Evolutionary conservation across 306 rosid genomes (phyloP).

Genomic region (Castanospermum australe): DNA sequence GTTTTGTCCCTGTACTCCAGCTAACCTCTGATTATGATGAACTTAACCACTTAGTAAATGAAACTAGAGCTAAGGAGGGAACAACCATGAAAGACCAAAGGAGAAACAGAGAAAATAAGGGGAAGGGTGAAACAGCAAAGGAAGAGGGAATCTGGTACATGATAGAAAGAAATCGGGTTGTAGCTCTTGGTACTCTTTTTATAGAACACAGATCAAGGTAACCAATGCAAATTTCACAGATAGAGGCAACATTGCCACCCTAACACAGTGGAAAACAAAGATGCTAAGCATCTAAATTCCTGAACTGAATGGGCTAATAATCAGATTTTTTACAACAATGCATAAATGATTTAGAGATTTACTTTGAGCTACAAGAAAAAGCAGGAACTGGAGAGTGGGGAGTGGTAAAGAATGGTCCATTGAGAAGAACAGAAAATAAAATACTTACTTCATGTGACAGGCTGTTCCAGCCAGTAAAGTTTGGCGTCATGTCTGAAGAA

Average conservation of each 20-base stretch:
- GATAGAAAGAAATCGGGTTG: not conserved
- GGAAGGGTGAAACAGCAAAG: not conserved
- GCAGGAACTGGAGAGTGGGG: not conserved
- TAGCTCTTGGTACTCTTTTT: not conserved
- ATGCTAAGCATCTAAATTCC: not conserved
- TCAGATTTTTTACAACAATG: not conserved
- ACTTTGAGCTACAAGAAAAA: constrained; percentile 4
- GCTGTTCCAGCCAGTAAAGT: constrained; percentile 34
- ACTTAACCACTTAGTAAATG: constrained; percentile 25
- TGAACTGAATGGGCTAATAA: not conserved
- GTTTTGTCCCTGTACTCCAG: constrained; percentile 48
- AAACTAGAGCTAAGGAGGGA: not conserved
- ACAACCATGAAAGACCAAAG: not conserved
- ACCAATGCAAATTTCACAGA: not conserved
- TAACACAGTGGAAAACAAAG: not conserved
- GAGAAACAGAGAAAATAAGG: not conserved
- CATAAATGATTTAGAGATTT: not conserved
- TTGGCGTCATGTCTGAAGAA: constrained; percentile 25
- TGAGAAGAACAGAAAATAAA: not conserved
- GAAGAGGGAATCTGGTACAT: not conserved
- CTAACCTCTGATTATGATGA: constrained; percentile 41
- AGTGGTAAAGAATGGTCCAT: not conserved
- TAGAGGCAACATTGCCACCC: not conserved
- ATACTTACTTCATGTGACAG: constrained; percentile 32
- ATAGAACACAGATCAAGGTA: not conserved